These are phyloP conservation scores for Coniosporium tulheliwenetii DNA, from an alignment of 2,329 filamentous ascomycete genomes.

Conservation along the genomic window DNA sequence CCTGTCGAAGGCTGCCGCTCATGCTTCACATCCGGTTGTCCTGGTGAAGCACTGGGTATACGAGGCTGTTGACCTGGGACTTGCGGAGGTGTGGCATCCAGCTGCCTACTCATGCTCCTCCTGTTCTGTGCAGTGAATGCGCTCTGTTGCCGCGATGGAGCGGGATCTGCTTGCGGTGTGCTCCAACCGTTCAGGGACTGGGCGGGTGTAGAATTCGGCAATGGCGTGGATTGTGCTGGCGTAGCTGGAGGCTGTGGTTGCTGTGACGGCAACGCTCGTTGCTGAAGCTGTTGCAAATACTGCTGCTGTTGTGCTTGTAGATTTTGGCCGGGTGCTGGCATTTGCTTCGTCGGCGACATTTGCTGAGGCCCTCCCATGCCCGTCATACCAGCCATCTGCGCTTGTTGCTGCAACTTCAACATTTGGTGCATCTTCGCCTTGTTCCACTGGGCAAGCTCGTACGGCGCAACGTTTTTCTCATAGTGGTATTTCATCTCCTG, in stretches of 20 bases:
- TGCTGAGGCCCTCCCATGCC: constrained; percentile 7
- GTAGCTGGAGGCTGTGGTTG: constrained; percentile 4
- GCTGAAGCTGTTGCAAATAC: not conserved
- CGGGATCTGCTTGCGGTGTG: constrained; percentile 25
- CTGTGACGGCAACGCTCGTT: constrained; percentile 4
- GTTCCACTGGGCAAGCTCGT: constrained; percentile 53
- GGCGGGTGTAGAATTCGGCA: constrained; percentile 5
- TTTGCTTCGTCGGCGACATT: constrained; percentile 13
- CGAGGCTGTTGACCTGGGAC: not conserved
- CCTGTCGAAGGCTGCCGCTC: too few relatives aligned
- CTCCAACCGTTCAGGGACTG: constrained; percentile 23
- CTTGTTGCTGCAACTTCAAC: constrained; percentile 15
- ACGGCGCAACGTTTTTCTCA: constrained; percentile 58
- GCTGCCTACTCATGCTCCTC: constrained; percentile 20
- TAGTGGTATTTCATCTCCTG: constrained; percentile 58
- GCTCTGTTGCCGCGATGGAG: constrained; percentile 7
- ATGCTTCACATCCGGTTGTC: too few relatives aligned
- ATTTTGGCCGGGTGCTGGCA: constrained; percentile 3
- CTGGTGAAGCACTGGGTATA: too few relatives aligned
- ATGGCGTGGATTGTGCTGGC: constrained; percentile 7
- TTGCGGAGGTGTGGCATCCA: constrained; percentile 20
- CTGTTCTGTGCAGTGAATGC: constrained; percentile 12
- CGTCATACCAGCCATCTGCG: constrained; percentile 22
- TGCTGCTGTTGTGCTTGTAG: constrained; percentile 13
- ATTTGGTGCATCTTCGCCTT: constrained; percentile 17